phyloP scores from a whole-genome alignment of 2,329 filamentous ascomycete species.

The Nigrospora oryzae region DNA sequence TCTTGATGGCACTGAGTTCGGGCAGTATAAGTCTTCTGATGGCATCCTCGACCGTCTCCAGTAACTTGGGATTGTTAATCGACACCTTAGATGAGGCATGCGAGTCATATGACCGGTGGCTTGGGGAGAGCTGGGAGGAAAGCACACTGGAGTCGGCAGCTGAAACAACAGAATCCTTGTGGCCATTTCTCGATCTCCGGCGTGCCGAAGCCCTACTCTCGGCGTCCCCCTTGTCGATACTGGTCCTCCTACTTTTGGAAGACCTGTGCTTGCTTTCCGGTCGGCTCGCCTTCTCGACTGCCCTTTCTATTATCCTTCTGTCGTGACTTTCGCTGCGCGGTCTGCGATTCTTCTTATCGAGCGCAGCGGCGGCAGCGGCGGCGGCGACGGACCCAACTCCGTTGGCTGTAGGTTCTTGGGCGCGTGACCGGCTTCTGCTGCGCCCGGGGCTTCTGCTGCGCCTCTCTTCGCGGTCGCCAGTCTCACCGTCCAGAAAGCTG shows the following conservation, averaged over 20 bases:
- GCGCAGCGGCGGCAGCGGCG: slow-evolving; percentile 26
- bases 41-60: slow-evolving; percentile 89
- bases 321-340: slow-evolving; percentile 34
- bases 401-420: no score
- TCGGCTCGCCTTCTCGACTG: slow-evolving; percentile 29
- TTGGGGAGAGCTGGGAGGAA: slow-evolving; percentile 43
- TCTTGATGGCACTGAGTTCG: slow-evolving; percentile 83
- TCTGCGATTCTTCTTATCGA: slow-evolving; percentile 36
- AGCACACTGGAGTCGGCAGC: slow-evolving; percentile 45
- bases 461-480: slow-evolving; percentile 25
- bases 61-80: slow-evolving; percentile 83
- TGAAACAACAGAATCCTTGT: slow-evolving; percentile 44
- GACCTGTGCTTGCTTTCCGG: slow-evolving; percentile 37
- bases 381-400: slow-evolving; percentile 13
- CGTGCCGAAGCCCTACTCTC: slow-evolving; percentile 38
- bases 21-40: slow-evolving; percentile 85
- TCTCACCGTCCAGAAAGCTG: slow-evolving; percentile 53
- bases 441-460: slow-evolving; percentile 34
- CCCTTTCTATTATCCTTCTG: slow-evolving; percentile 23
- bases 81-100: slow-evolving; percentile 57
- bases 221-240: slow-evolving; percentile 35
- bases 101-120: slow-evolving; percentile 47
- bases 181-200: slow-evolving; percentile 41
- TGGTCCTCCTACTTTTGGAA: slow-evolving; percentile 42
- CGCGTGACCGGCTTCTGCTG: no score